A percentile compares a stretch with the other conserved stretches of the same genome.
Evolutionary conservation across 2,329 filamentous ascomycete species (phyloP).

Genomic region (Talaromyces albobiverticillius): DNA sequence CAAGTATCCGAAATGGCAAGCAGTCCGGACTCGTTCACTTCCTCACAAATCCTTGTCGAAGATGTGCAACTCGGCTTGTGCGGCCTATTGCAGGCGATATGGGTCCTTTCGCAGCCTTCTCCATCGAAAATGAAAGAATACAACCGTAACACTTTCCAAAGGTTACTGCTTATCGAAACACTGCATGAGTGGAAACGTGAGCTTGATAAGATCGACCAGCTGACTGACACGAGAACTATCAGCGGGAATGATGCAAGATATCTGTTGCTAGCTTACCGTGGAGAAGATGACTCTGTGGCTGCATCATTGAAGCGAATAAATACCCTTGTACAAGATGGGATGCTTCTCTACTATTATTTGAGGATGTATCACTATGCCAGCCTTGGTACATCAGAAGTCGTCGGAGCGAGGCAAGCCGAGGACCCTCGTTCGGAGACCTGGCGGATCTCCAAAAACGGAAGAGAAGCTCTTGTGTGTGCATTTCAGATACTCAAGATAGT

Average conservation of each 20-base stretch:
- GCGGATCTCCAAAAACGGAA: not conserved
- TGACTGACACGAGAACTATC: not conserved
- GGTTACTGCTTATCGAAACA: not conserved
- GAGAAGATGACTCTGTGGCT: not conserved
- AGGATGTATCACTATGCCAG: slow-evolving; percentile 1
- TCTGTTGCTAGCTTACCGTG: slow-evolving; percentile 10
- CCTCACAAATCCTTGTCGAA: slow-evolving; percentile 3
- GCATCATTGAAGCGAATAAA: slow-evolving; percentile 2
- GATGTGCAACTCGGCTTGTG: slow-evolving; percentile 8
- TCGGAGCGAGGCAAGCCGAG: not conserved
- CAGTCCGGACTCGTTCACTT: not conserved
- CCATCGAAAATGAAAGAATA: not conserved
- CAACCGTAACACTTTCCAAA: not conserved
- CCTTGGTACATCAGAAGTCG: not conserved
- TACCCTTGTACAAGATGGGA: slow-evolving; percentile 5
- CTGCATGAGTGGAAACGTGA: slow-evolving; percentile 1
- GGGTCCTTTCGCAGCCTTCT: not conserved
- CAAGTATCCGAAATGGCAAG: not conserved
- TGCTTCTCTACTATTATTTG: slow-evolving; percentile 11
- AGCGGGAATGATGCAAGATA: not conserved
- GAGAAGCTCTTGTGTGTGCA: slow-evolving; percentile 9
- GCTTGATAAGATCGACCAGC: slow-evolving; percentile 2
- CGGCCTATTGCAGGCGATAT: slow-evolving; percentile 7
- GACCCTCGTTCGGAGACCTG: not conserved
- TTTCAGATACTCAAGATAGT: slow-evolving; percentile 7